Evolutionary conservation across 208 protist species (phyloP).

Genomic region (Angomonas ambiguus): DNA sequence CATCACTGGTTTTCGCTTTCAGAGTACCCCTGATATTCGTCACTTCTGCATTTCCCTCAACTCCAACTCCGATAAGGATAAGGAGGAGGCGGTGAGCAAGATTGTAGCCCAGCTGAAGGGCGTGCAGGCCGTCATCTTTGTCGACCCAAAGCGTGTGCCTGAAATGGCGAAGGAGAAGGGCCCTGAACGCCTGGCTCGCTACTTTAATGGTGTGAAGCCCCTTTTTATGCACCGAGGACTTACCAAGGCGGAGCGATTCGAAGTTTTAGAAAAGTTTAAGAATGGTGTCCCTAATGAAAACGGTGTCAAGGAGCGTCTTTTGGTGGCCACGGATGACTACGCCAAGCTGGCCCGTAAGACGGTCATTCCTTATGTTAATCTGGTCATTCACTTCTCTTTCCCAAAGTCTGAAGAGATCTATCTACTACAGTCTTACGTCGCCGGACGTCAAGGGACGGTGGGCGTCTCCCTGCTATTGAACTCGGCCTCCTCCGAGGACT

Average conservation of each 20-base stretch:
- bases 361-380: constrained; percentile 87
- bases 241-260: constrained; percentile 73
- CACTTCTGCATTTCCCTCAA: constrained; percentile 79
- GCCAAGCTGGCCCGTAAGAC: constrained; percentile 86
- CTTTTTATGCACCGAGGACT: constrained; percentile 74
- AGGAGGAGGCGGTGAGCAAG: constrained; percentile 75
- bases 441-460: constrained; percentile 72
- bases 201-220: constrained; percentile 77
- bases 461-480: constrained; percentile 83
- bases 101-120: constrained; percentile 83
- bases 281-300: constrained; percentile 70
- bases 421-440: constrained; percentile 75
- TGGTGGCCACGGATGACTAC: constrained; percentile 90
- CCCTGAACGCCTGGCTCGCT: constrained; percentile 45
- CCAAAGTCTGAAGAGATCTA: constrained; percentile 84
- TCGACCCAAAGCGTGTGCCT: constrained; percentile 73
- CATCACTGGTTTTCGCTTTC: constrained; percentile 80
- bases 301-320: constrained; percentile 80
- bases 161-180: constrained; percentile 59
- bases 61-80: constrained; percentile 63
- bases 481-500: constrained; percentile 35
- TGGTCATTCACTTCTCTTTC: constrained; percentile 84
- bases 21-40: constrained; percentile 61
- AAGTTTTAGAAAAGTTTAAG: constrained; percentile 81
- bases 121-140: constrained; percentile 87